Base-by-base conservation (phyloP, 805 yeast species). In the Candida palmyrensis region DNA sequence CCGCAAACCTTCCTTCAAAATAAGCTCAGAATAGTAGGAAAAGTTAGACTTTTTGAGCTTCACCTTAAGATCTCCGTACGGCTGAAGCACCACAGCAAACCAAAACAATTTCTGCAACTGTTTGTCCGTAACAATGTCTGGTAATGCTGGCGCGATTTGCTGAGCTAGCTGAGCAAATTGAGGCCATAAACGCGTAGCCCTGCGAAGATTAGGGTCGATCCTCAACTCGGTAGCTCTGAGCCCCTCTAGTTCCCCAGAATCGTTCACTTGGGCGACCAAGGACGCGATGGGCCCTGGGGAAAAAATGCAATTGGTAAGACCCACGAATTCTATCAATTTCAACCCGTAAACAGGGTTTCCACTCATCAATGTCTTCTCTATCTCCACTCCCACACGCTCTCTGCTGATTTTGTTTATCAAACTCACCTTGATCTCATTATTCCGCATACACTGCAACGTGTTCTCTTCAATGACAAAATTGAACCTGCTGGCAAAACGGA, bases 311-410 rank as follows among this genome's bases (percentile, higher is more conserved):
- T 73, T 71, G 21, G 71, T 74, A 24, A 88, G 62, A 1, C 67
- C 66, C 10, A 78, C 75, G 24, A 68, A 61, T 30, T 70, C 70
- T 24, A 89, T 64, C 38, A 83, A 53, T 15, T 66, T 55, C 36
- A 88, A 56, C 0, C 92, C 96, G 39, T 74, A 68, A 0, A 67
- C 55, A 0, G 89, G 84, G 45, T 79, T 68, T 6, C 60, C 49
- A 5, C 88, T 75, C n/a, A 57, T 56, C n/a, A 90, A 60, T 25
- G 82, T 82, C 55, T 92, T 92, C 28, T 71, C 79, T 30, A 89
- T 55, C 50, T 92, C 98, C 5, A 75, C 78, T 3, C 96, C 97
- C 12, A 92, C 77, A 42, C 98, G 69, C 55, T 92, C 98, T 33
- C 92, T 69, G 36, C 95, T 84, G 30, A 92, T 88, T 48, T 92